A percentile compares a stretch with the other conserved stretches of the same genome.
Evolutionary conservation across 768 basidiomycete species (phyloP).

Genomic region (Cystofilobasidium bisporidii): DNA sequence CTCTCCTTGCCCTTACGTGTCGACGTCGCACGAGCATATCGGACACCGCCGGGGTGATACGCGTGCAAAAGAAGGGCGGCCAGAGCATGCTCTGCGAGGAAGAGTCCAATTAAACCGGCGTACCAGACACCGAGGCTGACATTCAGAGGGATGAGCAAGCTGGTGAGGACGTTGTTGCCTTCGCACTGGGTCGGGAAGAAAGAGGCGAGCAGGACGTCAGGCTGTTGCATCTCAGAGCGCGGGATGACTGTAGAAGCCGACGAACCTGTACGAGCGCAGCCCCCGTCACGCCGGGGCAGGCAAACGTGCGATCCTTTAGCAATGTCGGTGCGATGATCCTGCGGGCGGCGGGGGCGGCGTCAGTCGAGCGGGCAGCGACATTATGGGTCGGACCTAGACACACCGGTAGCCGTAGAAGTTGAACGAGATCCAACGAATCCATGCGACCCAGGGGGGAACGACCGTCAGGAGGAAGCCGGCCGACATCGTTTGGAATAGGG

Average conservation of each 20-base stretch:
- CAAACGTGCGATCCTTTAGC: slow-evolving; percentile 41
- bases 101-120: slow-evolving; percentile 12
- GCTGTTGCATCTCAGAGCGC: slow-evolving; percentile 30
- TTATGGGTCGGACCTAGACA: slow-evolving; percentile 18
- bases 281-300: slow-evolving; percentile 37
- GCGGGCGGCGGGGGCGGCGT: background rate
- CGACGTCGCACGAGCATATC: background rate
- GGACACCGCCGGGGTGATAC: slow-evolving; percentile 40
- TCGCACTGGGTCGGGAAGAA: slow-evolving; percentile 32
- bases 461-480: slow-evolving; percentile 29
- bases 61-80: slow-evolving; percentile 8
- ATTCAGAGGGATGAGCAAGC: slow-evolving; percentile 36
- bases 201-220: background rate
- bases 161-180: slow-evolving; percentile 42
- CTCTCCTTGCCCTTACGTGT: slow-evolving; percentile 22
- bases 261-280: slow-evolving; percentile 27
- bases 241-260: slow-evolving; percentile 13
- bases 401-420: slow-evolving; percentile 43
- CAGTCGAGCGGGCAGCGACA: too few species aligned
- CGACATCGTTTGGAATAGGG: slow-evolving; percentile 22
- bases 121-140: slow-evolving; percentile 22
- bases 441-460: slow-evolving; percentile 40
- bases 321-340: slow-evolving; percentile 41
- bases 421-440: slow-evolving; percentile 42
- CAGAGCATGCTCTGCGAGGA: slow-evolving; percentile 10